A percentile compares a stretch with the other conserved stretches of the same genome.
phyloP scores from a whole-genome alignment of 176 grass and related monocot species.

The Aechmea fasciata region DNA sequence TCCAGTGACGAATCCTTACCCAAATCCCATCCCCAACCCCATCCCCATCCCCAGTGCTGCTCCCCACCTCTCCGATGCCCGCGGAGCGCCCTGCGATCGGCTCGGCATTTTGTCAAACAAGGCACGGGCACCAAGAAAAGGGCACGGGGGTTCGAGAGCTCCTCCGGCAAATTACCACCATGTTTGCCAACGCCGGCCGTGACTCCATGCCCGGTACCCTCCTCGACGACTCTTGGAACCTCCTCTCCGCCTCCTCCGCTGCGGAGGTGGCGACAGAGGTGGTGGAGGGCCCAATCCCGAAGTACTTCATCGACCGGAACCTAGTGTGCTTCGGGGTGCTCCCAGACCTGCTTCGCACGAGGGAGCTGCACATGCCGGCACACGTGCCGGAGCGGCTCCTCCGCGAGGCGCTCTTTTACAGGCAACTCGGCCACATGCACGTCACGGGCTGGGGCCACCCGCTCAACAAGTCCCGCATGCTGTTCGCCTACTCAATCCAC shows the following conservation, averaged over 20 bases:
- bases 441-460: constrained; percentile 51
- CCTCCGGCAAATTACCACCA: constrained; percentile 26
- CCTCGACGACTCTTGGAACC: constrained; percentile 86
- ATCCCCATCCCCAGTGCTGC: no score
- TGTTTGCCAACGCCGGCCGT: constrained; percentile 76
- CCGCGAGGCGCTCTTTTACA: constrained; percentile 84
- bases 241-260: background rate
- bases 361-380: constrained; percentile 58
- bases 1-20: constrained; percentile 10
- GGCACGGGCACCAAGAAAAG: no score
- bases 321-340: constrained; percentile 78
- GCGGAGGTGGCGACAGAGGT: background rate
- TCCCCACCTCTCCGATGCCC: background rate
- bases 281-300: background rate
- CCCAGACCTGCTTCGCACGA: constrained; percentile 76
- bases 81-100: constrained; percentile 1
- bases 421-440: constrained; percentile 71
- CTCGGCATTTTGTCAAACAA: constrained; percentile 29
- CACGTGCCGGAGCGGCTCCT: constrained; percentile 75
- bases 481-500: constrained; percentile 32
- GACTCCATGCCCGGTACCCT: constrained; percentile 88
- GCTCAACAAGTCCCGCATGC: constrained; percentile 62
- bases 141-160: no score
- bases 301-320: constrained; percentile 94
- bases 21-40: background rate